Conservation (phyloP, 805 yeast species). For the Candida loeiensis region DNA sequence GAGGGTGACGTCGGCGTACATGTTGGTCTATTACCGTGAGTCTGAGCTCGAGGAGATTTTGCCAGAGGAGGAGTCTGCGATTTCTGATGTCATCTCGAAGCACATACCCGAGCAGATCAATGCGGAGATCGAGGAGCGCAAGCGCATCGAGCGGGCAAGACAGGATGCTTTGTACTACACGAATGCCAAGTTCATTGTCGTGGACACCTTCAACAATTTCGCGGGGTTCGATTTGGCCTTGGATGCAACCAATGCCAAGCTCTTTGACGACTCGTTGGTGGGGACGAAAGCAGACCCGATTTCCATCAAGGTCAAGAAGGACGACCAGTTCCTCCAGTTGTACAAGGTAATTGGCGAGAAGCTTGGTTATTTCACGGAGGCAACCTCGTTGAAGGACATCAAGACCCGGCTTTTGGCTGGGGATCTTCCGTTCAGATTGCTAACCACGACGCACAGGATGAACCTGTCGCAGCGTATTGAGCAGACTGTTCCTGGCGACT, state of each 20-base stretch:
- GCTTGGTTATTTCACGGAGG: slow-evolving; percentile 30
- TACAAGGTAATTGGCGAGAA: slow-evolving; percentile 46
- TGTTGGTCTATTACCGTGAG: slow-evolving; percentile 88
- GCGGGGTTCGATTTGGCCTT: slow-evolving; percentile 77
- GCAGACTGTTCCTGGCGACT: slow-evolving; percentile 23
- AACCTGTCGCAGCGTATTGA: slow-evolving; percentile 71
- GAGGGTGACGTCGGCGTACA: slow-evolving; percentile 91
- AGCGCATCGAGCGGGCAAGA: slow-evolving; percentile 51
- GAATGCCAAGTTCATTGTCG: slow-evolving; percentile 54
- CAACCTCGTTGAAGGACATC: slow-evolving; percentile 4
- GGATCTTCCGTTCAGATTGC: slow-evolving; percentile 46
- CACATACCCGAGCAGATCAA: slow-evolving; percentile 66
- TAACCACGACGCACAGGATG: slow-evolving; percentile 64
- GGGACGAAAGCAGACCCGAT: slow-evolving; percentile 47
- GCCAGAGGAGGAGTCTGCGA: slow-evolving; percentile 52
- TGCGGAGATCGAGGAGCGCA: slow-evolving; percentile 57
- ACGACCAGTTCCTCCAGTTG: slow-evolving; percentile 49
- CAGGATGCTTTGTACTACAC: slow-evolving; percentile 55
- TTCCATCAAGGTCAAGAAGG: slow-evolving; percentile 51
- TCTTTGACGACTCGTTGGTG: slow-evolving; percentile 49
- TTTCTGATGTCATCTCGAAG: slow-evolving; percentile 43
- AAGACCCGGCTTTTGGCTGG: background rate
- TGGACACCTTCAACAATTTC: slow-evolving; percentile 51
- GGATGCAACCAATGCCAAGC: slow-evolving; percentile 45
- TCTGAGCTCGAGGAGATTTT: slow-evolving; percentile 54